Evolutionary conservation across 768 basidiomycete genomes (phyloP), one percentile per base, ranked within the genome.

Genomic region (Podaxis sp.): DNA sequence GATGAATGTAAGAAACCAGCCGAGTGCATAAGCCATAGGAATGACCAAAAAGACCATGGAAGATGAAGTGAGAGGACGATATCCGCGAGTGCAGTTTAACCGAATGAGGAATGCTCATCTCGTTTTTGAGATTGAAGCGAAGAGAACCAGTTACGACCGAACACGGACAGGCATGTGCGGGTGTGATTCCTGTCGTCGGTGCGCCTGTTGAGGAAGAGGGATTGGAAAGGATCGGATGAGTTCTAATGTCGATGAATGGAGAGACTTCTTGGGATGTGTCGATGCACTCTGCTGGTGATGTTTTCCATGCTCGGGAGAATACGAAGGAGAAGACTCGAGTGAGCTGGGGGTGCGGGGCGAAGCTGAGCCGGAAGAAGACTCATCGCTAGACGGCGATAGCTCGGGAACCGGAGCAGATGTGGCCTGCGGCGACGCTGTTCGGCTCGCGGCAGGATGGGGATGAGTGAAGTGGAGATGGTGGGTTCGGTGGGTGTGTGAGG

Each of bases 211-310:
- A 6, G 52, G 59, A 18, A 74, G 58, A 11, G 82, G 80, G 62
- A 83, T 66, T 27, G 82, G 82, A 53, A 84, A 84, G 14, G 80
- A 71, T 52, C 76, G 73, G 27, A 83, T 73, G 2, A 83, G 63
- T 1, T 83, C 82, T 65, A 77, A 65, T 13, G 76, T 76, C 36
- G 74, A 68, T 47, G 76, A 70, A 5, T 76, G 73, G 18, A 77
- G 70, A 46, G 53, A 54, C 38, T 61, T 61, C 53, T 61, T 62
- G 42, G 65, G 1, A 59, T 60, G 61, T 55, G 61, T 51, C 46
- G 58, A 40, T 23, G 37, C 59, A 23, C 50, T 52, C 52, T 47
- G 59, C 36, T 59, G 57, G 57, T 62, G 64, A 40, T 50, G 38
- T 27, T 56, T 68, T 3, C 51, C 51, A 35, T 70, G 46, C 61